Evolutionary conservation across 148 eudicot genomes (phyloP).

Genomic region (Vaccinium darrowii): DNA sequence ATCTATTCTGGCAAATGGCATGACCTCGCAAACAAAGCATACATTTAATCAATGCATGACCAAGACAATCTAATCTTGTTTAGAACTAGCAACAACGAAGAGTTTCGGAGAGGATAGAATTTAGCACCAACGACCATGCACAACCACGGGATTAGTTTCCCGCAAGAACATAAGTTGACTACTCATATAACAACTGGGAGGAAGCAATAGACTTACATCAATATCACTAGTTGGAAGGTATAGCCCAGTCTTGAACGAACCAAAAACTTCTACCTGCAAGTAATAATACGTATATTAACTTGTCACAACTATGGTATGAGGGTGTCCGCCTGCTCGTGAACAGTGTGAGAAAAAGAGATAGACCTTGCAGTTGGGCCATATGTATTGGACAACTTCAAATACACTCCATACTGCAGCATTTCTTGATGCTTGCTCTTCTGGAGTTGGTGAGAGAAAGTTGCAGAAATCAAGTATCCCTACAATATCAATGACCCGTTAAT

Average conservation of each 20-base stretch:
- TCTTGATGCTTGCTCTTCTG: slow-evolving; percentile 72
- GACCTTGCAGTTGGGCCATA: slow-evolving; percentile 92
- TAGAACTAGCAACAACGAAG: not conserved
- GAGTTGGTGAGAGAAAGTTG: slow-evolving; percentile 88
- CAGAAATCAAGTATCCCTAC: slow-evolving; percentile 96
- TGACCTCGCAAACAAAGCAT: not conserved
- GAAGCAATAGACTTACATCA: slow-evolving; percentile 62
- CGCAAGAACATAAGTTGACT: not conserved
- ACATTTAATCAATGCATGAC: not conserved
- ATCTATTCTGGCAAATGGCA: not conserved
- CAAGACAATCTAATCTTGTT: not conserved
- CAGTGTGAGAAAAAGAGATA: slow-evolving; percentile 13
- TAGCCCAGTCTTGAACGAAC: slow-evolving; percentile 94
- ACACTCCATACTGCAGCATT: slow-evolving; percentile 70
- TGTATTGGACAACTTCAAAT: slow-evolving; percentile 71
- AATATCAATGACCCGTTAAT: not conserved
- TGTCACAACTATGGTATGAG: not conserved
- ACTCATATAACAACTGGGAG: not conserved
- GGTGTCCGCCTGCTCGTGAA: not conserved
- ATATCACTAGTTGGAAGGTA: slow-evolving; percentile 95
- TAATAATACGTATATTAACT: not conserved
- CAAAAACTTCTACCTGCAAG: slow-evolving; percentile 90
- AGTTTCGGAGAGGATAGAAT: not conserved
- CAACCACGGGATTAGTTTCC: not conserved
- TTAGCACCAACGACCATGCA: not conserved